These are phyloP conservation scores for Petunia axillaris DNA, from an alignment of 257 asterid genomes.

Conservation along the genomic window DNA sequence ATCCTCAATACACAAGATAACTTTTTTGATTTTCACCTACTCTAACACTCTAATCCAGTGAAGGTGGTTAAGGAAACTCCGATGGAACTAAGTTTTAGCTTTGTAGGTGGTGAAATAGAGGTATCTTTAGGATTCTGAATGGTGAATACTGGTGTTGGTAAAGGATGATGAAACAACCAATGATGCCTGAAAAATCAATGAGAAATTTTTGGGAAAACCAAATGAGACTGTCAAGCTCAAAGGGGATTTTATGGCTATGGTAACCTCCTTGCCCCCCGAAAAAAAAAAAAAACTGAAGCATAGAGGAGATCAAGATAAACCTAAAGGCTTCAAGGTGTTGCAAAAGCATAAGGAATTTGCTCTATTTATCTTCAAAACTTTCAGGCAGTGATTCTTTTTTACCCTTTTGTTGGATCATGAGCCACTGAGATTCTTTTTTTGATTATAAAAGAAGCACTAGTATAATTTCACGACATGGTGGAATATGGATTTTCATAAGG, in stretches of 20 bases:
- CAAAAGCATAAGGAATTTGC: neutral
- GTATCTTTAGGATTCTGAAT: neutral
- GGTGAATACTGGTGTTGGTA: neutral
- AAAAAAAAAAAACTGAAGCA: neutral
- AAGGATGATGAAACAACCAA: neutral
- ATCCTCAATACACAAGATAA: neutral
- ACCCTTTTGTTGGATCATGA: neutral
- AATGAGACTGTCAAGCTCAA: neutral
- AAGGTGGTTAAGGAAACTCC: neutral
- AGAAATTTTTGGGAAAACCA: neutral
- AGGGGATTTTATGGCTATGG: neutral
- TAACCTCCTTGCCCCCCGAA: neutral
- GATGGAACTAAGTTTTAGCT: neutral
- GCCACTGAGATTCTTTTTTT: neutral
- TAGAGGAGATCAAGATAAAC: neutral
- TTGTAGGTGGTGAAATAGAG: neutral
- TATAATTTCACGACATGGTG: neutral
- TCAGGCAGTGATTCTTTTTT: constrained; percentile 4
- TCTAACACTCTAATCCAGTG: neutral
- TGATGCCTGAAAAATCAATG: constrained; percentile 19
- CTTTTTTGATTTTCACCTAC: neutral
- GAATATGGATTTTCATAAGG: neutral
- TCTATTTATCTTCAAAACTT: constrained; percentile 10
- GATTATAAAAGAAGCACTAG: constrained; percentile 11
- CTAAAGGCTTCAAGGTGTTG: neutral